Percentiles rank a stretch among this genome's conserved stretches.
Conservation (phyloP, 345 rosid species). For the Geranium brycei region DNA sequence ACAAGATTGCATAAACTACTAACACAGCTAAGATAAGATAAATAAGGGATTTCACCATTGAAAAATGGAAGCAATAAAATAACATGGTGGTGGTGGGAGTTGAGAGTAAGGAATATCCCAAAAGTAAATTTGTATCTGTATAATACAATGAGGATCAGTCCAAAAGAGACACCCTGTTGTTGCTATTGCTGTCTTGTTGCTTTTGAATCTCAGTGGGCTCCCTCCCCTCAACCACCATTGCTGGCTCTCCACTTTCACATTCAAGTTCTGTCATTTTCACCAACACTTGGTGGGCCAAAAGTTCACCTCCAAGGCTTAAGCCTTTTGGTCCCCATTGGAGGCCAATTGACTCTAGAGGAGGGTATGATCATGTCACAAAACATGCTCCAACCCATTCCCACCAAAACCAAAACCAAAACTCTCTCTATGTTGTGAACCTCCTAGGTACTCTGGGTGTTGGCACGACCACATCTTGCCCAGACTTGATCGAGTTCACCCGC, state of each 20-base stretch:
- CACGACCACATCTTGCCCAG: conserved; percentile 35
- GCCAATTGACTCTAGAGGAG: too few species aligned
- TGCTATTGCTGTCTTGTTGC: not conserved
- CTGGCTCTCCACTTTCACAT: not conserved
- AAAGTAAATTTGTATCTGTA: conserved; percentile 3
- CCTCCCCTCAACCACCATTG: conserved; percentile 1
- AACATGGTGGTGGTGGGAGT: conserved; percentile 1
- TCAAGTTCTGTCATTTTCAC: not conserved
- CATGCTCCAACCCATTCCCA: not conserved
- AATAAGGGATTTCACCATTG: not conserved
- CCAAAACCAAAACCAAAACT: too few species aligned
- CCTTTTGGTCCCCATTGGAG: too few species aligned
- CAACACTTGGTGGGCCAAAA: not conserved
- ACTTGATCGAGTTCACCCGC: conserved; percentile 29
- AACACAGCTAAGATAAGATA: not conserved
- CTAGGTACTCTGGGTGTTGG: conserved; percentile 66
- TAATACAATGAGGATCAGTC: not conserved
- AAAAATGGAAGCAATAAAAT: not conserved
- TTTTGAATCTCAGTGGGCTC: conserved; percentile 3
- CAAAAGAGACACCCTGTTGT: not conserved
- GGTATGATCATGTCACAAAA: too few species aligned
- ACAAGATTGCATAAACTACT: not conserved
- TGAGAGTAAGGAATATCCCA: conserved; percentile 11
- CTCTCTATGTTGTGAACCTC: conserved; percentile 6
- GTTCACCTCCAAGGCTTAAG: not conserved